phyloP scores from a whole-genome alignment of 495 filamentous ascomycete genomes.

The Amorphotheca resinae region DNA sequence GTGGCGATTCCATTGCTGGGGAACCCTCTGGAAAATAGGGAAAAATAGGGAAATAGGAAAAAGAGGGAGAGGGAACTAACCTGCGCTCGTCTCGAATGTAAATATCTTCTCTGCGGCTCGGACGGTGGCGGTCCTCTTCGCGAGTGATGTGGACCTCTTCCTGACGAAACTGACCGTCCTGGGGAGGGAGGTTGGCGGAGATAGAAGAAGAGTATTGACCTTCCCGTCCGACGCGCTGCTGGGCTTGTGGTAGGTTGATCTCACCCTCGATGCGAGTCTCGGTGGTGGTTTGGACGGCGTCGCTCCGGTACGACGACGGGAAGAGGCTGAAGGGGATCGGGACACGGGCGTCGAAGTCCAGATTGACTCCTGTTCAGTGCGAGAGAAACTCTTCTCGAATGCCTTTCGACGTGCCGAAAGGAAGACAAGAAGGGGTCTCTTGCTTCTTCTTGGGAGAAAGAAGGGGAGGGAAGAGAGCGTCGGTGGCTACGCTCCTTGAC shows the following conservation, averaged over 20 bases:
- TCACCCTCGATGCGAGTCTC: slow-evolving; percentile 71
- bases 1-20: neutral
- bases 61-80: slow-evolving; percentile 19
- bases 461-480: slow-evolving; percentile 16
- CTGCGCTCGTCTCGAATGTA: slow-evolving; percentile 40
- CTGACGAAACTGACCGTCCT: slow-evolving; percentile 55
- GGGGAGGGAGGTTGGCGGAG: slow-evolving; percentile 47
- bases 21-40: neutral
- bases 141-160: slow-evolving; percentile 70
- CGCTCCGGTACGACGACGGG: slow-evolving; percentile 93
- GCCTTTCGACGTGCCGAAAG: slow-evolving; percentile 90
- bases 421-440: slow-evolving; percentile 88
- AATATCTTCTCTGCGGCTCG: slow-evolving; percentile 39
- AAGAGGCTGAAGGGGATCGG: slow-evolving; percentile 99
- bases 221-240: slow-evolving; percentile 79
- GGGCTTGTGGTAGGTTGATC: slow-evolving; percentile 56
- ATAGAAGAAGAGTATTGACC: slow-evolving; percentile 44
- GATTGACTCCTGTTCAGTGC: slow-evolving; percentile 70
- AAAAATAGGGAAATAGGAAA: slow-evolving; percentile 3
- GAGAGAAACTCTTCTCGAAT: slow-evolving; percentile 75
- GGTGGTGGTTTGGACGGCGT: slow-evolving; percentile 65
- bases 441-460: slow-evolving; percentile 45
- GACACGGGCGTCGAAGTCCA: slow-evolving; percentile 99
- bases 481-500: slow-evolving; percentile 18
- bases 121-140: slow-evolving; percentile 55